Conservation (phyloP, 148 eudicot species). For the Cornus controversa region DNA sequence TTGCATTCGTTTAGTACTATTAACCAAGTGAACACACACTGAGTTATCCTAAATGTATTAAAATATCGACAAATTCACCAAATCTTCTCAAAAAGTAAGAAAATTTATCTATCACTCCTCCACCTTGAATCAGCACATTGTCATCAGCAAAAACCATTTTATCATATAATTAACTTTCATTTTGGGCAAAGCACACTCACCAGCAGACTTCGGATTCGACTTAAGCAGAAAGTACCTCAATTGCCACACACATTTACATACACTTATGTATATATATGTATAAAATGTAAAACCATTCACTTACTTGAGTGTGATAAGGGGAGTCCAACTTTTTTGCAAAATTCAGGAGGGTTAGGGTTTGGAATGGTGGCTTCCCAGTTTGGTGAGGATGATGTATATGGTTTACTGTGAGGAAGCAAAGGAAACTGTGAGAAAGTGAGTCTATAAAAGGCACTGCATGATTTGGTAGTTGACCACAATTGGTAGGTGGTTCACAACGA, state of each 20-base stretch:
- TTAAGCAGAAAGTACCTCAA: not conserved
- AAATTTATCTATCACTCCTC: not conserved
- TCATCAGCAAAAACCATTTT: not conserved
- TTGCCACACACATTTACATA: not conserved
- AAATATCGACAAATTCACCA: not conserved
- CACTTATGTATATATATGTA: not conserved
- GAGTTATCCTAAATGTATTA: not conserved
- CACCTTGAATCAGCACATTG: not conserved
- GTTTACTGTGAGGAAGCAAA: constrained; percentile 6
- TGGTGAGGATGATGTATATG: not conserved
- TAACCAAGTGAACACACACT: not conserved
- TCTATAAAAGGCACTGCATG: constrained; percentile 13
- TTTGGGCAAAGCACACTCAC: not conserved
- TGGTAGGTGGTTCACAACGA: constrained; percentile 11
- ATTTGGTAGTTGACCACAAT: constrained; percentile 13
- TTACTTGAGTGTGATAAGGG: constrained; percentile 9
- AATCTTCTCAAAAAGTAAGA: not conserved
- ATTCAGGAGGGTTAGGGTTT: not conserved
- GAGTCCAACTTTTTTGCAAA: not conserved
- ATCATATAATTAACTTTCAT: not conserved
- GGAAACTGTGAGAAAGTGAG: not conserved
- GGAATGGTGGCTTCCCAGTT: not conserved
- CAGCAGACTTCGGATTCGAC: not conserved
- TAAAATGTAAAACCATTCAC: not conserved
- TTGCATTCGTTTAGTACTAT: not conserved